Base-by-base conservation (phyloP, 225 moss, liverwort and hornwort species). In the Polytrichum formosum region DNA sequence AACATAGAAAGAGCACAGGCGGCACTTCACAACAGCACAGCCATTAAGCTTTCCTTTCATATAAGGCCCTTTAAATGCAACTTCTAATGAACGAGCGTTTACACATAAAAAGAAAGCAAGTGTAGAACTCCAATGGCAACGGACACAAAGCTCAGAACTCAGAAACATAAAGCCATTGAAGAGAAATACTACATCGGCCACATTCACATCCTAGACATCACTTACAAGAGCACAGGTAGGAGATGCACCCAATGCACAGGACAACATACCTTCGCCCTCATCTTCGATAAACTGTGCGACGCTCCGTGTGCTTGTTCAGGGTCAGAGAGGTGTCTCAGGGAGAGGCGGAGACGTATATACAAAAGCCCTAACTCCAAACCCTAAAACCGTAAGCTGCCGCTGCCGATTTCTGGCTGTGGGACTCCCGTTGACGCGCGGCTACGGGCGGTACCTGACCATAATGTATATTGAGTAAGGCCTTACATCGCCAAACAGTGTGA, bases 231-330 rank as follows among this genome's bases (percentile, higher is more conserved):
- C 64, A 28, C 4, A 28, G 4, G 20, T 46, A 3, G 0, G 4
- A 33, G 7, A 13, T 2, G 1, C 6, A 29, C 13, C 20, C 6
- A 18, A 65, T 10, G 65, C 27, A 18, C 20, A 8, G 7, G 1
- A 20, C 1, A 7, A 46, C 65, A n/a, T 28, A 65, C 65, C 65
- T 65, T 65, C 6, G 65, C 65, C 65, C 65, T 65, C 65, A 65
- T 65, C 20, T 26, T 65, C 20, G 65, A 65, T 31, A 29, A 65
- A 6, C n/a, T 6, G 6, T 20, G 22, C 58, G 20, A 20, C n/a
- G 6, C 58, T 56, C 58, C 1, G n/a, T n/a, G n/a, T 58, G 13
- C 46, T 37, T 37, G 46, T 46, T 19, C n/a, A 58, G 22, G 6
- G n/a, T 22, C 1, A 8, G 22, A 58, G 58, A n/a, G 1, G 22